phyloP scores from a whole-genome alignment of 306 rosid genomes.

The Trifolium fragiferum region DNA sequence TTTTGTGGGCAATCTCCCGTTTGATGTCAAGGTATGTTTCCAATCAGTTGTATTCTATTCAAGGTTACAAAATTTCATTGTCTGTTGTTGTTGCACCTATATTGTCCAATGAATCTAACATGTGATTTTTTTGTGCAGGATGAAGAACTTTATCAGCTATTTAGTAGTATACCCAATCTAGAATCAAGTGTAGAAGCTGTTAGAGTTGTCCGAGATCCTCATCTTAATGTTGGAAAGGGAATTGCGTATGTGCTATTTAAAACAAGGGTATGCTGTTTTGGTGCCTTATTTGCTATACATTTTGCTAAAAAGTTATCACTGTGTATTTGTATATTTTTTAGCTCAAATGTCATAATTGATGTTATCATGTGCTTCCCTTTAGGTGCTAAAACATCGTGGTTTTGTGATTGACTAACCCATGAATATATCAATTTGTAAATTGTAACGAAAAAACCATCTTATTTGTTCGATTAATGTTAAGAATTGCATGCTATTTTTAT shows the following conservation, averaged over 20 bases:
- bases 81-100: background rate
- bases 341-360: constrained; percentile 15
- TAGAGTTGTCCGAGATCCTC: constrained; percentile 87
- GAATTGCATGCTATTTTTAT: constrained; percentile 6
- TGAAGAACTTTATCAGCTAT: constrained; percentile 88
- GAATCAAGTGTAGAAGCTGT: constrained; percentile 76
- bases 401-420: constrained; percentile 18
- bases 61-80: background rate
- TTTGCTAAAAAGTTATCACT: background rate
- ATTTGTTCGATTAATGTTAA: constrained; percentile 7
- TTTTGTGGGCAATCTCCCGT: constrained; percentile 95
- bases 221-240: constrained; percentile 86
- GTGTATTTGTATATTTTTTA: constrained; percentile 1
- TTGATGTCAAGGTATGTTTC: constrained; percentile 83
- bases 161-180: constrained; percentile 62
- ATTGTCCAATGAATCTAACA: constrained; percentile 22
- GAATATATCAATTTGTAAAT: background rate
- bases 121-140: constrained; percentile 60
- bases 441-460: background rate
- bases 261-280: constrained; percentile 67
- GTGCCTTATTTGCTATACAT: background rate
- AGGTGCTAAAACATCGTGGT: background rate
- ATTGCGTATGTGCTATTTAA: constrained; percentile 81
- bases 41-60: background rate
- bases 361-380: constrained; percentile 17